phyloP scores from a whole-genome alignment of 1,284 basidiomycete species.

The Ganoderma sinense region DNA sequence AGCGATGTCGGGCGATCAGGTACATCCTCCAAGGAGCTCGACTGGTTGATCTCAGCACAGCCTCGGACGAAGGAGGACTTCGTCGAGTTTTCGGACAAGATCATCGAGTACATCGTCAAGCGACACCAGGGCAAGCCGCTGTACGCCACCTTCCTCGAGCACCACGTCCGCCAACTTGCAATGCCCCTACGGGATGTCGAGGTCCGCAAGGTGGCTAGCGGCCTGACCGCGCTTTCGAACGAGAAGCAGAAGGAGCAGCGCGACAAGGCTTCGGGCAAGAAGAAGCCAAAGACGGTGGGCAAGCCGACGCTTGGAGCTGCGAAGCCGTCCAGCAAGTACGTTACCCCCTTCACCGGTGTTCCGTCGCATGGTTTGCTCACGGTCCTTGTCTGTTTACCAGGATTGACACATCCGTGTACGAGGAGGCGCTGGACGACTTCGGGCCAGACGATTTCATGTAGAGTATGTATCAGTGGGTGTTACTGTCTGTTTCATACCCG shows the following conservation, averaged over 20 bases:
- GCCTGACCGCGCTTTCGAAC: slow-evolving; percentile 86
- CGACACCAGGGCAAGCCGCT: slow-evolving; percentile 83
- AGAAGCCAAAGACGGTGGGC: slow-evolving; percentile 78
- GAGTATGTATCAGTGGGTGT: slow-evolving; percentile 23
- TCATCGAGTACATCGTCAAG: slow-evolving; percentile 79
- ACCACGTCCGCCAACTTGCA: slow-evolving; percentile 79
- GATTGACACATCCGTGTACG: slow-evolving; percentile 81
- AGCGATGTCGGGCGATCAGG: slow-evolving; percentile 45
- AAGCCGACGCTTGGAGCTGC: slow-evolving; percentile 81
- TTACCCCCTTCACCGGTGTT: slow-evolving; percentile 20
- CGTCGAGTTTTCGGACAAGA: slow-evolving; percentile 69
- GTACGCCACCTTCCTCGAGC: slow-evolving; percentile 84
- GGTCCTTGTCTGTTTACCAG: slow-evolving; percentile 44
- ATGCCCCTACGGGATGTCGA: slow-evolving; percentile 86
- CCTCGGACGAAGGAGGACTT: slow-evolving; percentile 91
- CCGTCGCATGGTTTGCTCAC: background rate
- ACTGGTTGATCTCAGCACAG: slow-evolving; percentile 73
- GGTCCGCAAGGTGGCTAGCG: slow-evolving; percentile 85
- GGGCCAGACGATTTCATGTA: slow-evolving; percentile 85
- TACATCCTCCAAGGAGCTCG: slow-evolving; percentile 72
- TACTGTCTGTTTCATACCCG: slow-evolving; percentile 19
- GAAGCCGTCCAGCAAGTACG: slow-evolving; percentile 70
- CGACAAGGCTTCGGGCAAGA: slow-evolving; percentile 89
- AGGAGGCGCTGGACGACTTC: slow-evolving; percentile 88
- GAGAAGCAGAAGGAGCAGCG: slow-evolving; percentile 92